Evolutionary conservation across 2,329 filamentous ascomycete species (phyloP), one percentile per base, ranked within the genome.

Genomic region (Penicillium rolfsii): DNA sequence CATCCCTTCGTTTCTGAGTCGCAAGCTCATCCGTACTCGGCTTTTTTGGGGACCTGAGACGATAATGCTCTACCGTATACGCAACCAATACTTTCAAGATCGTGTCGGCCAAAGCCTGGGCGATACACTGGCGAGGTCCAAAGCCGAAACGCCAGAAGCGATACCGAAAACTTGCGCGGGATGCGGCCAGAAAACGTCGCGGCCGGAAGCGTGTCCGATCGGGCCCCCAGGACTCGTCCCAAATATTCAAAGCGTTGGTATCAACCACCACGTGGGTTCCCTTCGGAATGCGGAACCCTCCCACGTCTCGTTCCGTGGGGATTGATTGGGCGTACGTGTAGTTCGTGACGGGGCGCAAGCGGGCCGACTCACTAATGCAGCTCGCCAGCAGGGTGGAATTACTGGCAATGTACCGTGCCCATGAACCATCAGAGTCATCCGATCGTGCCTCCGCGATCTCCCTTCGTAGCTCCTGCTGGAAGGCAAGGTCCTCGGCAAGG

Each of bases 241-340:
- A 65, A 5, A 78, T 70, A 55, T 83, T 82, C n/a, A 82, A 65
- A 3, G 77, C 76, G 63, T 79, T 71, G 0, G 80, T 62, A 59
- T 82, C 81, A 1, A 82, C 74, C 3, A 82, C 66, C 52, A 80
- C 77, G 55, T 76, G 76, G 1, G 79, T 68, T 75, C 12, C 71
- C 0, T 69, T 71, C 0, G 80, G 79, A 52, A 81, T 67, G 6
- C 68, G 28, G 58, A 67, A 80, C 1, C 76, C 77, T 46, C 64
- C 73, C 2, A 78, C 65, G 2, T 66, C 57, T 1, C 78, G 73
- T 3, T 64, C 62, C 0, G 72, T 78, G 0, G 78, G 79, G 2
- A 71, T 70, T 0, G 77, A 67, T 58, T 82, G 78, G 0, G 80
- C 74, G 0, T 80, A 71, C 0, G 77, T 75, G 60, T 81, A 82